A percentile compares a stretch with the other conserved stretches of the same genome.
These are phyloP conservation scores for Colletotrichum sp. DNA, from an alignment of 2,329 filamentous ascomycete genomes.

Conservation along the genomic window DNA sequence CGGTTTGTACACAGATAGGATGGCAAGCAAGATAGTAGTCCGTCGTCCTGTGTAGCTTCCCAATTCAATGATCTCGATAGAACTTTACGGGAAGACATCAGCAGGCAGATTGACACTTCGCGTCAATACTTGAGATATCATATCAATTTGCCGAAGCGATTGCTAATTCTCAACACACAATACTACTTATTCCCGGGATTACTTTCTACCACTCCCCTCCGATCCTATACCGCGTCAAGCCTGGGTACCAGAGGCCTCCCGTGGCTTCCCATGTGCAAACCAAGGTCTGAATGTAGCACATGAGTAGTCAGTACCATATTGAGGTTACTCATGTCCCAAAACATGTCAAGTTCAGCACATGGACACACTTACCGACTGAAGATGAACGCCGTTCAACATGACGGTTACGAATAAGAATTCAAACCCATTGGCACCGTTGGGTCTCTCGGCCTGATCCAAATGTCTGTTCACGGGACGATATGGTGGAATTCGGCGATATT, in stretches of 20 bases:
- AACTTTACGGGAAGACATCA: too few relatives aligned
- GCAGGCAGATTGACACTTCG: too few relatives aligned
- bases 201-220: background rate
- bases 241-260: background rate
- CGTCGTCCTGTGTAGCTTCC: too few relatives aligned
- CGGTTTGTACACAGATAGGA: too few relatives aligned
- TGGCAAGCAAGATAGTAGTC: too few relatives aligned
- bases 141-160: too few relatives aligned
- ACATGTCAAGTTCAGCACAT: background rate
- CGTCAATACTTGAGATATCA: too few relatives aligned
- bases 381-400: constrained; percentile 27
- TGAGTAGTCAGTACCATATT: background rate
- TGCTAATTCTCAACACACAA: background rate
- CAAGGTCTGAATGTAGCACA: background rate
- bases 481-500: constrained; percentile 26
- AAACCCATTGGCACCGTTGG: constrained; percentile 17
- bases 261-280: background rate
- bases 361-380: background rate
- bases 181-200: background rate
- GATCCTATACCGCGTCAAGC: too few relatives aligned
- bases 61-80: too few relatives aligned
- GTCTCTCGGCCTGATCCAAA: constrained; percentile 21
- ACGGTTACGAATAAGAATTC: constrained; percentile 26
- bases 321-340: background rate
- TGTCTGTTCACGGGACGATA: constrained; percentile 25